Evolutionary conservation across 1,139 yeast genomes (phyloP).

Genomic region (Geotrichum aggregatum): DNA sequence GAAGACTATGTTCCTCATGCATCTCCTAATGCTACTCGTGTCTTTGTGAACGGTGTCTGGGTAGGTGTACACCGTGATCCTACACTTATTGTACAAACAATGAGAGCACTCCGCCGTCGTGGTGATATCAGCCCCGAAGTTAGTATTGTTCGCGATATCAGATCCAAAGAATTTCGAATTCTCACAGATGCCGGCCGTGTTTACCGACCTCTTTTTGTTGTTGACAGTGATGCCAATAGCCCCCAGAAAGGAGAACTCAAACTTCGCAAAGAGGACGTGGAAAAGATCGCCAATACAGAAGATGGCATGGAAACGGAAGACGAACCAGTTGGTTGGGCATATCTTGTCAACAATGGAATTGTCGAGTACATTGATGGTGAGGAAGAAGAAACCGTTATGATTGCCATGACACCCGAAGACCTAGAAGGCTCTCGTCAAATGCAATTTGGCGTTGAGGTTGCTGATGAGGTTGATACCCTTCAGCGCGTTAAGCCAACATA

Average conservation of each 20-base stretch:
- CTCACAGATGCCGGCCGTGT: conserved; percentile 99
- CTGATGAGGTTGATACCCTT: conserved; percentile 64
- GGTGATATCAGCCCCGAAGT: conserved; percentile 97
- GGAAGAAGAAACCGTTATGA: conserved; percentile 96
- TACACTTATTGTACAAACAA: conserved; percentile 80
- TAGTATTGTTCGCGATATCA: conserved; percentile 90
- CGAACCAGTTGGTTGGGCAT: conserved; percentile 73
- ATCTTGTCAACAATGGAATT: conserved; percentile 77
- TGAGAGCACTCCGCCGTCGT: conserved; percentile 86
- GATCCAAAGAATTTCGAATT: conserved; percentile 92
- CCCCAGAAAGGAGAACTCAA: conserved; percentile 74
- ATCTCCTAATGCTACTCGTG: conserved; percentile 86
- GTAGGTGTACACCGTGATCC: conserved; percentile 98
- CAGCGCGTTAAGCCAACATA: conserved; percentile 76
- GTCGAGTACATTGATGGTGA: conserved; percentile 96
- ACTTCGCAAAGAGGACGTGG: conserved; percentile 78
- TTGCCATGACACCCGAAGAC: conserved; percentile 98
- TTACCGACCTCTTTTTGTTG: conserved; percentile 88
- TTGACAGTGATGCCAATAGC: conserved; percentile 71
- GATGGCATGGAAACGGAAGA: conserved; percentile 50
- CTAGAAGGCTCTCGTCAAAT: conserved; percentile 63
- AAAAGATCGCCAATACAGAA: conserved; percentile 62
- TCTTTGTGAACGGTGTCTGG: conserved; percentile 98
- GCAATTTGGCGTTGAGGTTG: conserved; percentile 47
- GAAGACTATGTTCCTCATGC: conserved; percentile 94